phyloP scores from a whole-genome alignment of 345 rosid species.

The Linum lewisii region DNA sequence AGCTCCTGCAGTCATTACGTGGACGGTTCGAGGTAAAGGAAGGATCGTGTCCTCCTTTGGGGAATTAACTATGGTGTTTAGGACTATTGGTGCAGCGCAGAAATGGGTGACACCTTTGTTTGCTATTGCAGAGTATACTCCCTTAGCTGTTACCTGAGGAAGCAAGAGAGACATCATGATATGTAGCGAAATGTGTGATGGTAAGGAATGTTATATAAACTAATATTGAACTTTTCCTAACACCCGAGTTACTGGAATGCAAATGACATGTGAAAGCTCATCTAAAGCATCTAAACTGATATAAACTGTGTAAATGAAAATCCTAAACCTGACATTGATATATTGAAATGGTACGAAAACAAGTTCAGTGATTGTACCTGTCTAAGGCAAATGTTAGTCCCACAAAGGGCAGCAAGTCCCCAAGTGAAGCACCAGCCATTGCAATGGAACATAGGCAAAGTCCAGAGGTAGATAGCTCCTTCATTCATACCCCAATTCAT shows the following conservation, averaged over 20 bases:
- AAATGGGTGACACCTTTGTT: constrained; percentile 67
- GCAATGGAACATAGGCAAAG: constrained; percentile 91
- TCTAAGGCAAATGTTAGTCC: constrained; percentile 80
- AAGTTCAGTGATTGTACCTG: too few species aligned
- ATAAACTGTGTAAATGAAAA: too few species aligned
- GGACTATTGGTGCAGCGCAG: constrained; percentile 92
- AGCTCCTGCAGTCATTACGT: constrained; percentile 87
- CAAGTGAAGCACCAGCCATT: constrained; percentile 90
- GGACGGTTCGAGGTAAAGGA: constrained; percentile 68
- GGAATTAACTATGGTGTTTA: constrained; percentile 70
- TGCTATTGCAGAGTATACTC: constrained; percentile 66
- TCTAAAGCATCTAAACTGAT: too few species aligned
- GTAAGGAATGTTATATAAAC: too few species aligned
- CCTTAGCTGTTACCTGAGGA: constrained; percentile 71
- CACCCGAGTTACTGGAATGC: too few species aligned
- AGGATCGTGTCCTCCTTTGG: constrained; percentile 60
- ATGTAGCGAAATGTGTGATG: too few species aligned
- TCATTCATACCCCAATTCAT: constrained; percentile 86
- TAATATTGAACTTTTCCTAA: too few species aligned
- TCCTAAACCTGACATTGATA: too few species aligned
- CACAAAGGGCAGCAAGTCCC: constrained; percentile 75
- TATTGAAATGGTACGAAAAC: too few species aligned
- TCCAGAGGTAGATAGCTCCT: constrained; percentile 83
- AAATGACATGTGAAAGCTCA: too few species aligned
- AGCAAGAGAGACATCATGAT: not conserved